phyloP scores from a whole-genome alignment of 1,284 basidiomycete genomes.

The Tilletiaria anomala region DNA sequence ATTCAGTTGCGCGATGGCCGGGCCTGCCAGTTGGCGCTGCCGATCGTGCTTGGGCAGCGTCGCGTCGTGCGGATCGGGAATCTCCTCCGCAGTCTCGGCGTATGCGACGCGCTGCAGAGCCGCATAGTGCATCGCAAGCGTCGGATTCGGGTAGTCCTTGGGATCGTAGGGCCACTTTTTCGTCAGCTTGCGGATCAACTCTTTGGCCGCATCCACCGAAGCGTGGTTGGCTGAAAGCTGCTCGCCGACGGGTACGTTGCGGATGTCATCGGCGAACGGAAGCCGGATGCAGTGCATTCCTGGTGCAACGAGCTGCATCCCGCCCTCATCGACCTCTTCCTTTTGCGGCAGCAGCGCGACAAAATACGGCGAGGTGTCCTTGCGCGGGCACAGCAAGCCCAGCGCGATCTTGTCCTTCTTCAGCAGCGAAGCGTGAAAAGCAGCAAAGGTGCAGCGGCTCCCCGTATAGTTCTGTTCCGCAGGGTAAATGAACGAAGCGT shows the following conservation, averaged over 20 bases:
- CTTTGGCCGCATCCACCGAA: constrained; percentile 54
- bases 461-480: constrained; percentile 72
- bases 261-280: constrained; percentile 86
- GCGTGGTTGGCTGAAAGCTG: constrained; percentile 51
- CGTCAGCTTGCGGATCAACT: constrained; percentile 63
- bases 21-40: too few species aligned
- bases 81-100: not conserved
- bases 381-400: constrained; percentile 56
- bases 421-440: constrained; percentile 68
- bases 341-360: constrained; percentile 65
- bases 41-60: not conserved
- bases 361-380: constrained; percentile 63
- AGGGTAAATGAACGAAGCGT: constrained; percentile 80
- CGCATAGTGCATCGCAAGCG: constrained; percentile 68
- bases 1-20: too few species aligned
- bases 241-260: constrained; percentile 50
- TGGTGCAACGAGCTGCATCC: constrained; percentile 61
- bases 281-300: constrained; percentile 84
- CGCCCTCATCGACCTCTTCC: constrained; percentile 59
- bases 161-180: constrained; percentile 69
- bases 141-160: constrained; percentile 80
- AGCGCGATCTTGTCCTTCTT: constrained; percentile 70
- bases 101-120: not conserved
- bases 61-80: not conserved
- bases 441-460: constrained; percentile 76